A percentile compares a stretch with the other conserved stretches of the same genome.
These are phyloP conservation scores for Maudiozyma serrabonitensis DNA, from an alignment of 805 yeast species.

Conservation along the genomic window DNA sequence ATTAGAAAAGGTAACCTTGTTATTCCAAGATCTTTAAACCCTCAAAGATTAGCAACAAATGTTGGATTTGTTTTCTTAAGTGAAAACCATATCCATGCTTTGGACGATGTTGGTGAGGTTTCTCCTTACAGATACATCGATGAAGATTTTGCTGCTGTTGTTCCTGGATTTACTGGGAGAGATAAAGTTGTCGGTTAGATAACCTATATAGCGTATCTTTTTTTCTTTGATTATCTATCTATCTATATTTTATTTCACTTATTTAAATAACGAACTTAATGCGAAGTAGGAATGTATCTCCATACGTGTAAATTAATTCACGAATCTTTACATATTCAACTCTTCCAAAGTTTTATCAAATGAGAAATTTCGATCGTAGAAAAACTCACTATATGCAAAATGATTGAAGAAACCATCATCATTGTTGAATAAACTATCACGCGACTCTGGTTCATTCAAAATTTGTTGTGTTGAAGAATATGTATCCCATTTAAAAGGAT, in stretches of 20 bases:
- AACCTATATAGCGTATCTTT: neutral
- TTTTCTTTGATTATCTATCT: neutral
- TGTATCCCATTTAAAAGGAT: neutral
- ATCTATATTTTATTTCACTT: neutral
- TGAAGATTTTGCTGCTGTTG: constrained; percentile 16
- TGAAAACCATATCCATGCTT: constrained; percentile 33
- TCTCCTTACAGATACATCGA: constrained; percentile 28
- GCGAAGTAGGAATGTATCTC: neutral
- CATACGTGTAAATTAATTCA: neutral
- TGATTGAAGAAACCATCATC: neutral
- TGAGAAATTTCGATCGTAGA: constrained; percentile 7
- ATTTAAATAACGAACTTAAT: neutral
- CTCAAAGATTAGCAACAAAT: constrained; percentile 45
- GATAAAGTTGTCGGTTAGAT: neutral
- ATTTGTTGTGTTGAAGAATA: neutral
- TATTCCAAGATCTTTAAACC: constrained; percentile 63
- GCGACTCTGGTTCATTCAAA: neutral
- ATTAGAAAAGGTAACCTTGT: constrained; percentile 50
- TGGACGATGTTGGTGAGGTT: constrained; percentile 27
- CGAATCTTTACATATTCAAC: neutral
- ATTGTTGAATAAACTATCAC: neutral
- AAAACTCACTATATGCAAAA: constrained; percentile 1
- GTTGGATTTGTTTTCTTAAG: constrained; percentile 32
- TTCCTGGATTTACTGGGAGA: constrained; percentile 26
- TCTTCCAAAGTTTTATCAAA: constrained; percentile 2